Evolutionary conservation across 768 basidiomycete genomes (phyloP).

Genomic region (Dacryopinax primogenitus): DNA sequence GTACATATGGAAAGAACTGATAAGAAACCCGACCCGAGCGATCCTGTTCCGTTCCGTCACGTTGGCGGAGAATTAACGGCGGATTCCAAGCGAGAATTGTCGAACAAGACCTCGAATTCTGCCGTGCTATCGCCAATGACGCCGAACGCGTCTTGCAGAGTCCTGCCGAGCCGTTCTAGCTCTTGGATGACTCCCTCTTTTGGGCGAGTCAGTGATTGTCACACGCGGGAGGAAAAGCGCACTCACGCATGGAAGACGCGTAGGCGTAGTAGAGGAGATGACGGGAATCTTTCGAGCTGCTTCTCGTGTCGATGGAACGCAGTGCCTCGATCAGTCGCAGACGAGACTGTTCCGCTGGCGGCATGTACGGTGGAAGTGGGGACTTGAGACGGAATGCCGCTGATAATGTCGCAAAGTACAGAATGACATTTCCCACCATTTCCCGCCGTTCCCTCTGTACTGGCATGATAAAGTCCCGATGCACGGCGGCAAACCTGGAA

Average conservation of each 20-base stretch:
- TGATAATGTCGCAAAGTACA: constrained; percentile 71
- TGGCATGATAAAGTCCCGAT: constrained; percentile 77
- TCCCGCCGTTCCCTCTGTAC: constrained; percentile 81
- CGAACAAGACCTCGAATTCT: constrained; percentile 73
- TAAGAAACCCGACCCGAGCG: background rate
- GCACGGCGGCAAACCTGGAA: constrained; percentile 45
- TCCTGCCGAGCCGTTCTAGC: constrained; percentile 66
- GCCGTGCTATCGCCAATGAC: constrained; percentile 72
- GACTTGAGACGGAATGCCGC: constrained; percentile 73
- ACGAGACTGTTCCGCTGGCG: constrained; percentile 78
- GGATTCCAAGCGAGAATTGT: background rate
- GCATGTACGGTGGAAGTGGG: constrained; percentile 91
- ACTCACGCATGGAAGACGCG: constrained; percentile 66
- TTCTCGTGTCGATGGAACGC: constrained; percentile 62
- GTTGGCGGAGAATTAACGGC: background rate
- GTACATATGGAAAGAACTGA: too few species aligned
- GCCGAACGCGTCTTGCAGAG: constrained; percentile 81
- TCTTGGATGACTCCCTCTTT: constrained; percentile 72
- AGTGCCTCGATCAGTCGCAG: constrained; percentile 74
- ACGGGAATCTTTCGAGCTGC: constrained; percentile 65
- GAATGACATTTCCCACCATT: constrained; percentile 82
- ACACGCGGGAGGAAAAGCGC: too few species aligned
- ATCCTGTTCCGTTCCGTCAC: background rate
- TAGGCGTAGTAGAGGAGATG: constrained; percentile 92
- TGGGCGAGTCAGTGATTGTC: background rate